Base-by-base conservation (phyloP, 2,329 filamentous ascomycete genomes). In the Fusarium sambucinum region DNA sequence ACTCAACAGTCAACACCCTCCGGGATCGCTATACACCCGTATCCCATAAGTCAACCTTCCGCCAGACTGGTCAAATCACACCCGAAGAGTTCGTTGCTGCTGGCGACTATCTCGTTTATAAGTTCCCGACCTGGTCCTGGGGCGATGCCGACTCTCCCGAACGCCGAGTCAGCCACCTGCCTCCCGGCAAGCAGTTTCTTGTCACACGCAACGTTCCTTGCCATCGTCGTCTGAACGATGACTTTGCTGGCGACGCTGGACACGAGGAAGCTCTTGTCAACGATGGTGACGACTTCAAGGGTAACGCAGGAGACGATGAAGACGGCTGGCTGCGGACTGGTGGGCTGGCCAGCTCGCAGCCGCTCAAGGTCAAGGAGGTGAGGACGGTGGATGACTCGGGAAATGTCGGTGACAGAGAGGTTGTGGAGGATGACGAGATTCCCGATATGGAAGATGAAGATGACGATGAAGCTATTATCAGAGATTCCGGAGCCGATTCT, bases 381-480 rank as follows among this genome's bases (percentile, higher is more conserved):
- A 85, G 92, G 72, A 96, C 94, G 0, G 89, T 97, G 25, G 94
- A 97, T 75, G 94, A 97, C 74, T 90, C 91, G 25, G 95, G 94
- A 27, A 95, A 96, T 75, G 84, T 97, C 44, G 93, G 91, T 16
- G 92, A 94, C 59, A 85, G 87, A 58, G 90, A 90, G 51, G 86
- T 88, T 32, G 83, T 92, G 7, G 87, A 89, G 29, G 90, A 90
- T 53, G 89, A 93, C 44, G 95, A 97, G 74, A 97, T 98, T 66
- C 95, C 94, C 0, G 95, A 98, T 77, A 98, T 98, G 94, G 96
- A 98, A 77, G 96, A 98, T 68, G 95, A 98, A 59, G 95, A 98
- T 70, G 94, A 97, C 66, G 94, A 96, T 67, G 94, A 98, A 80
- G 96, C 96, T 44, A 98, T 99, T 77, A 98, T 98, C 75, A 87